These are phyloP conservation scores for Mycena metata DNA, from an alignment of 768 basidiomycete species.

Conservation along the genomic window DNA sequence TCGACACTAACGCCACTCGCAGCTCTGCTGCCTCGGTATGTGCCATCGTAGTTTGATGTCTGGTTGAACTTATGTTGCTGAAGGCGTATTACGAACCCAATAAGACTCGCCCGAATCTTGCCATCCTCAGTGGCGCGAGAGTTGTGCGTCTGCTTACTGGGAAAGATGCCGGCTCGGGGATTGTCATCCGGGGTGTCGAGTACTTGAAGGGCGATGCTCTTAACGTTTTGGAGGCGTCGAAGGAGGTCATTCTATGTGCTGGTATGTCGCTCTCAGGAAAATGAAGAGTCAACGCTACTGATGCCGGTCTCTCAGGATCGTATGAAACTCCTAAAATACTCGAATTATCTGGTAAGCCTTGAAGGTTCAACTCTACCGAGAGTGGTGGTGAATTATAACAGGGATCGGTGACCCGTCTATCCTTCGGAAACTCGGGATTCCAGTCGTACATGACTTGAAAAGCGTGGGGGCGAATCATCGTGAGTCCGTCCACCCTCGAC, in stretches of 20 bases:
- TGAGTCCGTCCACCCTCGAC: no score
- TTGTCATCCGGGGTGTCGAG: no score
- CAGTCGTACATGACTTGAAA: no score
- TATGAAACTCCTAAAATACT: conserved; percentile 20
- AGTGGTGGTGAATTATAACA: no score
- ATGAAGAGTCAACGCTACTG: no score
- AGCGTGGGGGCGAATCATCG: no score
- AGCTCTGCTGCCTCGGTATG: no score
- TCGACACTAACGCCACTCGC: no score
- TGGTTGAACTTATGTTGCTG: no score
- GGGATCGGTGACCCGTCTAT: conserved; percentile 8
- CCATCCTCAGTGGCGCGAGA: conserved; percentile 9
- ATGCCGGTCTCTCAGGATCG: background rate
- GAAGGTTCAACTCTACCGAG: background rate
- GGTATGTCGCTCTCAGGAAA: background rate
- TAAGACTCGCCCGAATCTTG: conserved; percentile 1
- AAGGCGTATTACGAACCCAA: conserved; percentile 24
- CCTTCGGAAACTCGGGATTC: background rate
- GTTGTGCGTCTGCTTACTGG: no score
- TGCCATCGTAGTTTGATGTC: no score
- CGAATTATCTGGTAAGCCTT: conserved; percentile 24
- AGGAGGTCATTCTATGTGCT: conserved; percentile 27
- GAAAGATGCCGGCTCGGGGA: no score
- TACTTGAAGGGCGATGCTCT: background rate
- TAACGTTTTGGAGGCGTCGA: background rate